These are phyloP conservation scores for Wickerhamiella sorbophila DNA, from an alignment of 805 yeast species.

Conservation along the genomic window DNA sequence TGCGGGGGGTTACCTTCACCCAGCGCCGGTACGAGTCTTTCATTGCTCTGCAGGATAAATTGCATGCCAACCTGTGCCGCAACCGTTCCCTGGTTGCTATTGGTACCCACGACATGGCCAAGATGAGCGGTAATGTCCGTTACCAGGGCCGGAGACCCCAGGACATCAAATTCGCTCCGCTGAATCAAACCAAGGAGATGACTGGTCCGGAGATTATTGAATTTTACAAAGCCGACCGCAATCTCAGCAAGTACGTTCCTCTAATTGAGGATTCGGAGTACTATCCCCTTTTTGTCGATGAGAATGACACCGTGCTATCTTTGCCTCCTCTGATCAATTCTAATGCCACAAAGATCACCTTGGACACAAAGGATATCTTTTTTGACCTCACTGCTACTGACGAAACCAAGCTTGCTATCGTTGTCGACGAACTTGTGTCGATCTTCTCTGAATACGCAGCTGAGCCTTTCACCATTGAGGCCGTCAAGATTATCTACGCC, in stretches of 20 bases:
- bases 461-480: constrained; percentile 76
- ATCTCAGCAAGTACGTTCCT: constrained; percentile 76
- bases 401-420: constrained; percentile 84
- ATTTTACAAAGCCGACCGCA: constrained; percentile 80
- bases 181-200: constrained; percentile 34
- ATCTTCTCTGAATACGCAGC: constrained; percentile 87
- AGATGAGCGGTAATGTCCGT: constrained; percentile 66
- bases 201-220: constrained; percentile 72
- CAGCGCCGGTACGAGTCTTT: constrained; percentile 84
- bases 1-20: constrained; percentile 70
- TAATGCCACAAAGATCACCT: constrained; percentile 72
- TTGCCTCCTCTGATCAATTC: constrained; percentile 96
- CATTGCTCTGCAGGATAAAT: constrained; percentile 89
- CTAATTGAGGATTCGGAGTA: constrained; percentile 80
- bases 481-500: constrained; percentile 61
- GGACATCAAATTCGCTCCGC: constrained; percentile 44
- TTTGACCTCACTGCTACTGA: constrained; percentile 94
- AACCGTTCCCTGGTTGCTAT: constrained; percentile 94
- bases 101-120: constrained; percentile 93
- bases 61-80: constrained; percentile 91
- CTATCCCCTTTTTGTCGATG: constrained; percentile 78
- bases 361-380: constrained; percentile 75
- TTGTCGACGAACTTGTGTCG: constrained; percentile 80
- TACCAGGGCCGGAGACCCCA: constrained; percentile 74
- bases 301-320: constrained; percentile 64